These are phyloP conservation scores for Fusarium abutilonis DNA, from an alignment of 2,329 filamentous ascomycete genomes.

Conservation along the genomic window DNA sequence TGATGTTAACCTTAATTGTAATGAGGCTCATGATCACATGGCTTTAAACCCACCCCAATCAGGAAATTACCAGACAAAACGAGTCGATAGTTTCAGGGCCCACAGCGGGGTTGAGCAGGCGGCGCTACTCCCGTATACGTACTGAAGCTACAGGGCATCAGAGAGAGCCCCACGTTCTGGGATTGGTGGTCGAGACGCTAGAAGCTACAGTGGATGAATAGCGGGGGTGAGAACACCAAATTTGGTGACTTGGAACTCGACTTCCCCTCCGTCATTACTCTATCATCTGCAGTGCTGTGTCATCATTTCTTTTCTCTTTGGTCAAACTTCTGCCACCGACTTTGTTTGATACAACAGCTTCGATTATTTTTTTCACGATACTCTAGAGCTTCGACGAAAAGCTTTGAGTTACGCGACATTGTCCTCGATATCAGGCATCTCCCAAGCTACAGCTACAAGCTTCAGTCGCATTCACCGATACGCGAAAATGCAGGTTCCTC, in stretches of 20 bases:
- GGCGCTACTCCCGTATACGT: slow-evolving; percentile 25
- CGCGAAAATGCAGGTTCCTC: slow-evolving; percentile 73
- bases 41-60: slow-evolving; percentile 9
- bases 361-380: background rate
- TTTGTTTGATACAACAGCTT: background rate
- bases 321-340: background rate
- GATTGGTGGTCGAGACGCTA: slow-evolving; percentile 1
- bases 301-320: slow-evolving; percentile 22
- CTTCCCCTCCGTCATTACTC: slow-evolving; percentile 21
- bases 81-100: slow-evolving; percentile 8
- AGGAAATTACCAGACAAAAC: slow-evolving; percentile 5
- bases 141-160: slow-evolving; percentile 20
- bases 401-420: background rate
- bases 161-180: slow-evolving; percentile 13
- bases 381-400: background rate
- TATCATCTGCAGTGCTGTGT: slow-evolving; percentile 7
- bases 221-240: background rate
- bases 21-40: slow-evolving; percentile 32
- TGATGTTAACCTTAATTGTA: slow-evolving; percentile 1
- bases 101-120: slow-evolving; percentile 36
- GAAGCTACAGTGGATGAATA: slow-evolving; percentile 14
- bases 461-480: slow-evolving; percentile 19
- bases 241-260: background rate
- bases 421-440: background rate
- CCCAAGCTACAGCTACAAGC: background rate